These are phyloP conservation scores for Neurospora sp. DNA, from an alignment of 2,329 filamentous ascomycete genomes.

Conservation along the genomic window DNA sequence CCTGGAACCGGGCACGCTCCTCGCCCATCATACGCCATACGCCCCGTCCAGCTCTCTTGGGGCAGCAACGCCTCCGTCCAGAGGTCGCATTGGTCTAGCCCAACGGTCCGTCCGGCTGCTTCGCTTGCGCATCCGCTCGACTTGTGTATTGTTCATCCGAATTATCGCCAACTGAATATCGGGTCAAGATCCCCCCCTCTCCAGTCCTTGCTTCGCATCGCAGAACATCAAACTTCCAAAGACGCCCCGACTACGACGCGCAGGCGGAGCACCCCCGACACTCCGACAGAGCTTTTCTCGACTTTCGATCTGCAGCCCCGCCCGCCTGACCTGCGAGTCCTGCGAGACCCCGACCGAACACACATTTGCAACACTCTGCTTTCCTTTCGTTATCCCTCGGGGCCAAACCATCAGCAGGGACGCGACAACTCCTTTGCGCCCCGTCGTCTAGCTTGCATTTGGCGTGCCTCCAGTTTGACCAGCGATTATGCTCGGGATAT, in stretches of 20 bases:
- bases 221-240: background rate
- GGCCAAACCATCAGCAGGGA: background rate
- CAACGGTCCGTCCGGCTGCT: background rate
- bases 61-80: background rate
- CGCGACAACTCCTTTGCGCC: background rate
- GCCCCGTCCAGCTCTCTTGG: background rate
- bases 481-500: constrained; percentile 33
- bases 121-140: background rate
- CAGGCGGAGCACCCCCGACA: background rate
- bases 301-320: background rate
- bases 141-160: background rate
- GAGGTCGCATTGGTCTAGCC: background rate
- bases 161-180: background rate
- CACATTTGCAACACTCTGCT: background rate
- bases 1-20: background rate
- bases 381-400: background rate
- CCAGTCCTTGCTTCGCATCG: background rate
- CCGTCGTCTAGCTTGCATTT: constrained; percentile 3
- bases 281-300: background rate
- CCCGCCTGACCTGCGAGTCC: background rate
- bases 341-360: background rate
- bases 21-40: background rate
- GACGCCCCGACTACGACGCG: background rate
- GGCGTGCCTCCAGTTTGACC: constrained; percentile 10
- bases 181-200: background rate